phyloP scores from a whole-genome alignment of 1,139 yeast genomes.

The Candida sp. region DNA sequence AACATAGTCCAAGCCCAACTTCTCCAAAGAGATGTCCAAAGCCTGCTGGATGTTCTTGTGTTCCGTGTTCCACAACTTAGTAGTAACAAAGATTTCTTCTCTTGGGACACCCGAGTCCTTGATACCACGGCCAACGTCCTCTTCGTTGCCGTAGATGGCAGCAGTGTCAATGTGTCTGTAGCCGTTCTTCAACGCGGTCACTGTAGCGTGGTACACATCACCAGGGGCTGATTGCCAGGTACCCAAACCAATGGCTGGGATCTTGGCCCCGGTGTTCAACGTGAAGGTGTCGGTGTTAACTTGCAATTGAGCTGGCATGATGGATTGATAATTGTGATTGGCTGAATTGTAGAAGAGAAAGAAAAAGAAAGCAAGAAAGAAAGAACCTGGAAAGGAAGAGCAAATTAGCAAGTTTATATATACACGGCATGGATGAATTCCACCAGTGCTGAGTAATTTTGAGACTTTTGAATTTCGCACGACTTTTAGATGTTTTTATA shows the following conservation, averaged over 20 bases:
- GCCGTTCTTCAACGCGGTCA: slow-evolving; percentile 68
- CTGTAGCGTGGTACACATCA: slow-evolving; percentile 63
- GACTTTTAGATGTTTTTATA: too few relatives aligned
- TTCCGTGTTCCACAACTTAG: slow-evolving; percentile 77
- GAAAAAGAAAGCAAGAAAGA: neutral
- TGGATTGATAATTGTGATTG: neutral
- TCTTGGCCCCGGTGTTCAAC: slow-evolving; percentile 64
- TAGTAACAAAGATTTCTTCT: slow-evolving; percentile 74
- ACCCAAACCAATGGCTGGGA: slow-evolving; percentile 78
- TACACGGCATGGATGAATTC: neutral
- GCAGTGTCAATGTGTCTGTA: slow-evolving; percentile 86
- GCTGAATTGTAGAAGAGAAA: neutral
- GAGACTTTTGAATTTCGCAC: too few relatives aligned
- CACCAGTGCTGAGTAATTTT: too few relatives aligned
- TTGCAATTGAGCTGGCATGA: slow-evolving; percentile 15
- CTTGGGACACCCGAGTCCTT: slow-evolving; percentile 71
- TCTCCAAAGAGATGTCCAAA: slow-evolving; percentile 63
- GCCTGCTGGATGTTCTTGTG: slow-evolving; percentile 65
- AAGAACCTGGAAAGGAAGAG: neutral
- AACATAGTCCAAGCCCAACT: slow-evolving; percentile 77
- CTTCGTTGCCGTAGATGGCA: slow-evolving; percentile 68
- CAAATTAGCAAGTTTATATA: neutral
- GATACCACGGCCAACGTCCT: slow-evolving; percentile 67
- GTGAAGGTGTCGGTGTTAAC: slow-evolving; percentile 29
- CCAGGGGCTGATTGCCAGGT: slow-evolving; percentile 74